Evolutionary conservation across 306 rosid genomes (phyloP), one percentile per base, ranked within the genome.

Genomic region (Acacia crassicarpa): DNA sequence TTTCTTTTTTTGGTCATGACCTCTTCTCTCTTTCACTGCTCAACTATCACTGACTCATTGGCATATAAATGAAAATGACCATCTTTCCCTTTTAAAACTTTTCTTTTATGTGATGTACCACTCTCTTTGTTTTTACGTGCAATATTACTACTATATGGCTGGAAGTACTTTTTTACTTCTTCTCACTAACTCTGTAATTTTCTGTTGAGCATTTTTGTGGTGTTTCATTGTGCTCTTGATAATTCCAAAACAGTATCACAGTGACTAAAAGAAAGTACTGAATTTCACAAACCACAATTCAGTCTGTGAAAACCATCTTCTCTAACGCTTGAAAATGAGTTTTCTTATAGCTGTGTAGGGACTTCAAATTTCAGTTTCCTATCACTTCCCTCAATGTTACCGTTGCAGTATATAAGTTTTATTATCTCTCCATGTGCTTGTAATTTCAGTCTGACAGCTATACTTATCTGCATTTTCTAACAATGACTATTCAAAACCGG

Each of bases 31-130:
- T 79, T 87, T 82, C 90, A 20, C 88, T 76, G 86, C 49, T 87
- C 90, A 87, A 84, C 84, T 87, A 87, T 87, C 25, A 79, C 82
- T 66, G 79, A 72, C 78, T 66, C 83, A 46, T 84, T 87, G 68
- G 75, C 83, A 72, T 73, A 72, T 79, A 48, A 66, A 82, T 79
- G 78, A 83, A 48, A 67, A 65, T 41, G 19, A 27, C 32, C 19
- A 44, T 48, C 10, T 9, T 14, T 32, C 22, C 59, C 13, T 44
- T 20, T 38, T 0, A 7, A 7, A 9, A 8, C 0, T 19, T 15
- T 48, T 65, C 25, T 35, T 72, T 53, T 65, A 5, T 72, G 53
- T 56, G 59, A 67, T 25, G 84, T 69, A 48, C 78, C 51, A 38
- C 1, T 38, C 13, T 73, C 13, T 84, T 67, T 69, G 41, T 67